Conservation (phyloP, 768 basidiomycete species). For the Podaxis sp. region DNA sequence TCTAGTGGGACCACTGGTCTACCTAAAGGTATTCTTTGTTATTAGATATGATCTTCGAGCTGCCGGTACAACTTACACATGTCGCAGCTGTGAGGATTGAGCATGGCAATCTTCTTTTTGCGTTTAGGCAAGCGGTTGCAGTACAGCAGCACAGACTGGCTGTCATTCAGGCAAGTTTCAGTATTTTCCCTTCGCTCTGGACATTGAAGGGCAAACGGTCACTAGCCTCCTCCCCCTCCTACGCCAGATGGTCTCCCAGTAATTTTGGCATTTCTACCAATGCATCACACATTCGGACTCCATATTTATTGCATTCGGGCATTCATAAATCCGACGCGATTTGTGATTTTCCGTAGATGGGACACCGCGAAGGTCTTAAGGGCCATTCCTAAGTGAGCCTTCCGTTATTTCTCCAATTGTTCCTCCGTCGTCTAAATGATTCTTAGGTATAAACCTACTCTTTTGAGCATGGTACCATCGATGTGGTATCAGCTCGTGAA, state of each 20-base stretch:
- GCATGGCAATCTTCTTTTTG: constrained; percentile 57
- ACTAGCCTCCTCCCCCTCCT: constrained; percentile 35
- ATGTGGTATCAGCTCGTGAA: constrained; percentile 63
- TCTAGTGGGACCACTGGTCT: constrained; percentile 78
- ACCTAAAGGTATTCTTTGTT: constrained; percentile 54
- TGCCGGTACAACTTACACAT: neutral
- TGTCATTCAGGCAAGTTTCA: constrained; percentile 26
- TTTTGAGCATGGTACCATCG: constrained; percentile 58
- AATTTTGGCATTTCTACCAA: constrained; percentile 57
- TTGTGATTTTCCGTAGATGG: constrained; percentile 61
- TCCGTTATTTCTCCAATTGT: no score
- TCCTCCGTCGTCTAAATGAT: neutral
- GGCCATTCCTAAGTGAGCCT: constrained; percentile 54
- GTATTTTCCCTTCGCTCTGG: constrained; percentile 15
- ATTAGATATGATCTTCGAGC: neutral
- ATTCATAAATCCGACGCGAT: constrained; percentile 43
- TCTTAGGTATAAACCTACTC: constrained; percentile 52
- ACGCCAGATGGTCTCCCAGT: constrained; percentile 48
- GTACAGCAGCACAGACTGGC: constrained; percentile 28
- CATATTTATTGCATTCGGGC: constrained; percentile 50
- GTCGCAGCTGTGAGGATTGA: constrained; percentile 63
- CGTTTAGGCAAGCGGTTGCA: constrained; percentile 37
- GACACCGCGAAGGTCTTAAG: constrained; percentile 49
- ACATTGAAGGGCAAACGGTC: neutral
- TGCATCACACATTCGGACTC: constrained; percentile 67